These are phyloP conservation scores for Chaetomiaceae sp. DNA, from an alignment of 2,329 filamentous ascomycete genomes.

Conservation along the genomic window DNA sequence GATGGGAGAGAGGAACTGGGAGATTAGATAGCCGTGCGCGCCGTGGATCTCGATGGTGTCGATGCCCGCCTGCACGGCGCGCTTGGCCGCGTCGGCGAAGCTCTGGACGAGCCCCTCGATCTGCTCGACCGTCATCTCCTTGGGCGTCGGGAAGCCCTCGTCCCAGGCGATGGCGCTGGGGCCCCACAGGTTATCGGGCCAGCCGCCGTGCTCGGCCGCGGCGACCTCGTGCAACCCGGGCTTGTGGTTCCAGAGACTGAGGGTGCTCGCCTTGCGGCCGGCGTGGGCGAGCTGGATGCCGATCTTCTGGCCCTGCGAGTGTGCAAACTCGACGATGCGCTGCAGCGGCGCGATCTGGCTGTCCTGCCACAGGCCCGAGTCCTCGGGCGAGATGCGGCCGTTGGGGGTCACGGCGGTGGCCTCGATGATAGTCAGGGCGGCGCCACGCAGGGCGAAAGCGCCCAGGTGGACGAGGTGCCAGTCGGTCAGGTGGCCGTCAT, in stretches of 20 bases:
- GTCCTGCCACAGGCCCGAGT: slow-evolving; percentile 78
- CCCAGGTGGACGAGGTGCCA: slow-evolving; percentile 82
- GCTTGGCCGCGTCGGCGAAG: slow-evolving; percentile 54
- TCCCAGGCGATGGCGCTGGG: slow-evolving; percentile 55
- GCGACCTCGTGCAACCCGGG: slow-evolving; percentile 49
- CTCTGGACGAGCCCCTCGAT: slow-evolving; percentile 60
- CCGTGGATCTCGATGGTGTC: slow-evolving; percentile 68
- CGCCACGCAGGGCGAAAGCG: slow-evolving; percentile 70
- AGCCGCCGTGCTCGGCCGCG: slow-evolving; percentile 46
- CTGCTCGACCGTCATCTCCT: slow-evolving; percentile 62
- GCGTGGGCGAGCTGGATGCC: slow-evolving; percentile 80
- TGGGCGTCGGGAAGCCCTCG: slow-evolving; percentile 55
- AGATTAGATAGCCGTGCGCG: slow-evolving; percentile 63
- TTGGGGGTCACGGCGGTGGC: slow-evolving; percentile 70
- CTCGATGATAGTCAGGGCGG: slow-evolving; percentile 70
- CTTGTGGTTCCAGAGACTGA: slow-evolving; percentile 61
- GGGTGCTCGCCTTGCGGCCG: slow-evolving; percentile 61
- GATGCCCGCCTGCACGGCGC: slow-evolving; percentile 64
- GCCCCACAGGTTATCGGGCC: slow-evolving; percentile 51
- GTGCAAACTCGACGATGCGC: slow-evolving; percentile 70
- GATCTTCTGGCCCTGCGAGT: slow-evolving; percentile 70
- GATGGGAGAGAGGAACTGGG: slow-evolving; percentile 58
- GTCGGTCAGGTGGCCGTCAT: slow-evolving; percentile 65
- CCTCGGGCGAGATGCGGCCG: slow-evolving; percentile 78
- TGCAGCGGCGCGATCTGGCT: slow-evolving; percentile 69